These are phyloP conservation scores for Fraxinus greggii DNA, from an alignment of 305 asterid genomes.

Conservation along the genomic window DNA sequence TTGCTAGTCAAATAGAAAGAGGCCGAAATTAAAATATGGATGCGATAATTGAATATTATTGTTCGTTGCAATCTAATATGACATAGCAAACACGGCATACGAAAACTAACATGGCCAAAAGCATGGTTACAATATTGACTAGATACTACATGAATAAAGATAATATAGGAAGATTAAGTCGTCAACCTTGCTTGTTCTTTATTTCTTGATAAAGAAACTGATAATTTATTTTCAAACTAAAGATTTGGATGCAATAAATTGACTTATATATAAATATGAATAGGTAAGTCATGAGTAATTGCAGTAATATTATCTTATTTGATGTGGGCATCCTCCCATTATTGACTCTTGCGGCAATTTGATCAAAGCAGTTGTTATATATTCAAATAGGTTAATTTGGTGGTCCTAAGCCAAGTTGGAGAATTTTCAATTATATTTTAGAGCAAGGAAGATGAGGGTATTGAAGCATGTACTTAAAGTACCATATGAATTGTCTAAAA, in stretches of 20 bases:
- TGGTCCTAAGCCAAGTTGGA: constrained; percentile 1
- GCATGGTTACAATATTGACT: not conserved
- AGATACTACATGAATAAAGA: not conserved
- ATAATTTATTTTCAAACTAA: not conserved
- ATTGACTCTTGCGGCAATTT: not conserved
- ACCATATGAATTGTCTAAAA: not conserved
- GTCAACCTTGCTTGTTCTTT: not conserved
- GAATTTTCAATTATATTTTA: not conserved
- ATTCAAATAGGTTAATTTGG: not conserved
- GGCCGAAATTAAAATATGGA: not conserved
- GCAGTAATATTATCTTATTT: not conserved
- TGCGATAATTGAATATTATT: not conserved
- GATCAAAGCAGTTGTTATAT: not conserved
- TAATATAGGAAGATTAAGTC: not conserved
- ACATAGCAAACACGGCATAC: not conserved
- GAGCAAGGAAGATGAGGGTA: not conserved
- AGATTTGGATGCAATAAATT: not conserved
- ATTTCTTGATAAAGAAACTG: not conserved
- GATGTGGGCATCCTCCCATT: not conserved
- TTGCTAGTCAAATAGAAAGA: not conserved
- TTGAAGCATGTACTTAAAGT: not conserved
- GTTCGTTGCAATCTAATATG: not conserved
- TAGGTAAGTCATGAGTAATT: not conserved
- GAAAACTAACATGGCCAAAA: not conserved
- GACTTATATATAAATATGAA: not conserved